A percentile compares a stretch with the other conserved stretches of the same genome.
phyloP scores from a whole-genome alignment of 208 protist genomes.

The Crithidia brevicula region DNA sequence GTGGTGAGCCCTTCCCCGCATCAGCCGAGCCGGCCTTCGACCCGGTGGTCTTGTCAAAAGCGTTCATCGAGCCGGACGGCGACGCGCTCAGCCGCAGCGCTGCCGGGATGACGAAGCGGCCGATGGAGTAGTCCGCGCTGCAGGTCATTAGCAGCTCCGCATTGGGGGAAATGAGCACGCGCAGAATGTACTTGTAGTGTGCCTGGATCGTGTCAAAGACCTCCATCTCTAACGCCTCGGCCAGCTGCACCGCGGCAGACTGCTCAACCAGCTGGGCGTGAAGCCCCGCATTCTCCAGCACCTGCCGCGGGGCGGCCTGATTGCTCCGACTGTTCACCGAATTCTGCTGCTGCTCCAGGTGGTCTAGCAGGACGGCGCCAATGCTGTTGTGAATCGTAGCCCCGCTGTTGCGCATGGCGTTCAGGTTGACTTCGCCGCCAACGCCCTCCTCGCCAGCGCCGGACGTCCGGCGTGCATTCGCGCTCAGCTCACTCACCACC shows the following conservation, averaged over 20 bases:
- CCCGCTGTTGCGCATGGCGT: constrained; percentile 6
- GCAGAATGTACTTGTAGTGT: constrained; percentile 92
- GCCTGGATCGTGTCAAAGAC: constrained; percentile 79
- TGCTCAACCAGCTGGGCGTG: not conserved
- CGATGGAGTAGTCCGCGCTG: constrained; percentile 86
- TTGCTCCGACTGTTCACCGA: constrained; percentile 15
- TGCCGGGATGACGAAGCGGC: constrained; percentile 65
- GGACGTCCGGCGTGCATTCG: constrained; percentile 28
- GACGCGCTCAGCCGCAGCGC: constrained; percentile 26
- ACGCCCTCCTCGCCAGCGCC: constrained; percentile 7
- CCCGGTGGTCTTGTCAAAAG: not conserved
- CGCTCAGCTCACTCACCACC: constrained; percentile 54
- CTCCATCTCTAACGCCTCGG: constrained; percentile 63
- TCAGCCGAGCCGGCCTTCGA: constrained; percentile 1
- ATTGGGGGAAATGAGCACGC: constrained; percentile 76
- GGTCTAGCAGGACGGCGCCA: constrained; percentile 42
- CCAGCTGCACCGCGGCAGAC: constrained; percentile 19
- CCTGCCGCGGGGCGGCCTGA: constrained; percentile 3
- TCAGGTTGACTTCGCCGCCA: constrained; percentile 12
- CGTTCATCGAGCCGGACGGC: not conserved
- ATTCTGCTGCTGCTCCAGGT: constrained; percentile 43
- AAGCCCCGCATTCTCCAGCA: not conserved
- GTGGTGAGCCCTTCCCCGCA: not conserved
- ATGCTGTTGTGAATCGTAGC: constrained; percentile 34
- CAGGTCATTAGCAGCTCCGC: constrained; percentile 74